These are phyloP conservation scores for Apiospora rasikravindrae DNA, from an alignment of 2,329 filamentous ascomycete species.

Conservation along the genomic window DNA sequence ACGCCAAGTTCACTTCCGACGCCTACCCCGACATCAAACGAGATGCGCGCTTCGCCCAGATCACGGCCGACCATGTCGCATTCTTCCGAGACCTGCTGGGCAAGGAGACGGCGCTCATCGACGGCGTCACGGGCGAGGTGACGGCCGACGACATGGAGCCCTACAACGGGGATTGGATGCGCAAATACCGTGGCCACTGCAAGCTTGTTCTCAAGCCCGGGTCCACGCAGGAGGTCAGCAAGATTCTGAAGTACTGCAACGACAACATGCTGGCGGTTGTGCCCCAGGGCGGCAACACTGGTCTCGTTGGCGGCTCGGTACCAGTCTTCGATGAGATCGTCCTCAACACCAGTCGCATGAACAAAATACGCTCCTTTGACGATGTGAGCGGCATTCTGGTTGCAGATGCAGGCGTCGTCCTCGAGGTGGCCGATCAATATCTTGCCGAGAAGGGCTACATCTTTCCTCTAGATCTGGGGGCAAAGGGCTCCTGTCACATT, in stretches of 20 bases:
- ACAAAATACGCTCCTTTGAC: slow-evolving; percentile 88
- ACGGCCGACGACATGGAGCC: slow-evolving; percentile 80
- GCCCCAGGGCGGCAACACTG: slow-evolving; percentile 96
- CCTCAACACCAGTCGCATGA: slow-evolving; percentile 89
- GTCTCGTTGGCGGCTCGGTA: slow-evolving; percentile 91
- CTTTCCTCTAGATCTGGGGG: slow-evolving; percentile 95
- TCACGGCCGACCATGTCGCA: slow-evolving; percentile 80
- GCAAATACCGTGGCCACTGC: slow-evolving; percentile 93
- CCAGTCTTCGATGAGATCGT: slow-evolving; percentile 99
- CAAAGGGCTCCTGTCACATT: slow-evolving; percentile 95
- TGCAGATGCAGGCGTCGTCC: slow-evolving; percentile 86
- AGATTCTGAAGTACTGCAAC: slow-evolving; percentile 94
- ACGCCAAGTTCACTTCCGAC: slow-evolving; percentile 80
- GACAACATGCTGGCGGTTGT: slow-evolving; percentile 90
- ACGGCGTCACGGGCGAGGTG: slow-evolving; percentile 76
- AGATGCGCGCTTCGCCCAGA: slow-evolving; percentile 73
- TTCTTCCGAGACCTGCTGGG: slow-evolving; percentile 85
- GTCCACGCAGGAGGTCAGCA: slow-evolving; percentile 86
- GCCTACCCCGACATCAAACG: slow-evolving; percentile 84
- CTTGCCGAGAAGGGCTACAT: slow-evolving; percentile 84
- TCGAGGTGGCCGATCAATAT: slow-evolving; percentile 87
- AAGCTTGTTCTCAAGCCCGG: slow-evolving; percentile 85
- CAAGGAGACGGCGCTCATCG: slow-evolving; percentile 78
- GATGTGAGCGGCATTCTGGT: slow-evolving; percentile 90
- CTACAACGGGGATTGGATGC: slow-evolving; percentile 99